phyloP scores from a whole-genome alignment of 306 rosid species.

The Echinosophora koreensis region DNA sequence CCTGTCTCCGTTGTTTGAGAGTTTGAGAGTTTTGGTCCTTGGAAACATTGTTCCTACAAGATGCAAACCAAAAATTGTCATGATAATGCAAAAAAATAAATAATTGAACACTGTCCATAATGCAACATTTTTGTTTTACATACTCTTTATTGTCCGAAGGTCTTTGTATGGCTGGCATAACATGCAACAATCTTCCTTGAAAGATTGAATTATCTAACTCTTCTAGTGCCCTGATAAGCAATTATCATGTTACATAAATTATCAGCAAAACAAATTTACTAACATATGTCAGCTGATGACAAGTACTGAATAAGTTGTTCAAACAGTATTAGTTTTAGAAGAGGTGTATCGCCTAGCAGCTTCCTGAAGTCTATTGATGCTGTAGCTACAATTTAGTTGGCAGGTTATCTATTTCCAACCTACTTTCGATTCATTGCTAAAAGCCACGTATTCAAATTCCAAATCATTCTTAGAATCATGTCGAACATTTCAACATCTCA shows the following conservation, averaged over 20 bases:
- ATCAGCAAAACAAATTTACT: slow-evolving; percentile 2
- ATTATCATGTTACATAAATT: slow-evolving; percentile 22
- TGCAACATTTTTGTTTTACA: slow-evolving; percentile 42
- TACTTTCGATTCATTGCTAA: background rate
- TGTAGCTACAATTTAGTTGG: slow-evolving; percentile 17
- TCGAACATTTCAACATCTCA: background rate
- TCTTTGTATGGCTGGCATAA: slow-evolving; percentile 78
- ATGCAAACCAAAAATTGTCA: slow-evolving; percentile 44
- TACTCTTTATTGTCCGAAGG: slow-evolving; percentile 70
- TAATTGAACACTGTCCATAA: background rate
- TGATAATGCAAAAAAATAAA: slow-evolving; percentile 22
- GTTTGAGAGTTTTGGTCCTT: slow-evolving; percentile 63
- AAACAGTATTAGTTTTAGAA: background rate
- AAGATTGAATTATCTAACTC: slow-evolving; percentile 80
- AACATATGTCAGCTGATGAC: slow-evolving; percentile 19
- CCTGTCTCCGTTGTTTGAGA: slow-evolving; percentile 76
- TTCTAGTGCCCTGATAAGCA: slow-evolving; percentile 69
- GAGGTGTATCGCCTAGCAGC: background rate
- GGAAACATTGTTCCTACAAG: slow-evolving; percentile 58
- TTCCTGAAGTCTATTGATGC: background rate
- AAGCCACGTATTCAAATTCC: slow-evolving; percentile 16
- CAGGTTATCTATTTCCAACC: slow-evolving; percentile 20
- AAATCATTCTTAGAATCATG: background rate
- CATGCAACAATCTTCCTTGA: slow-evolving; percentile 94
- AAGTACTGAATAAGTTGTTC: slow-evolving; percentile 17